Evolutionary conservation across 208 protist species (phyloP).

Genomic region (Strigomonas oncopelti): DNA sequence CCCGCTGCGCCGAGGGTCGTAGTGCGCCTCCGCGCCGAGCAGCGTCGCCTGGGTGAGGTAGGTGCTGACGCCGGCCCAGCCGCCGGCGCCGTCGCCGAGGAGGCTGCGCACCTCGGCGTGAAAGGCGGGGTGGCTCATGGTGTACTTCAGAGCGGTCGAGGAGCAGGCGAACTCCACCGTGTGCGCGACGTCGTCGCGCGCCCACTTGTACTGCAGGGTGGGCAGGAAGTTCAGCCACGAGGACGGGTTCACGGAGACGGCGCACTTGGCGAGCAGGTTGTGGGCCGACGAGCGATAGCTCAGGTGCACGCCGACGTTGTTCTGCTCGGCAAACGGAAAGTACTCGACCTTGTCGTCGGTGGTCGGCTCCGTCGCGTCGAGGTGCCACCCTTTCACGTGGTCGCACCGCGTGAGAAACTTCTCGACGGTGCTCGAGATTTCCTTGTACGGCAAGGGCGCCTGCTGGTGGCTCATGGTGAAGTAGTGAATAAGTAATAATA

Average conservation of each 20-base stretch:
- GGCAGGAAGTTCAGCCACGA: conserved; percentile 42
- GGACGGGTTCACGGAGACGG: conserved; percentile 19
- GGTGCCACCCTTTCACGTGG: conserved; percentile 28
- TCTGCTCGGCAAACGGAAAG: conserved; percentile 48
- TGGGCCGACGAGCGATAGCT: conserved; percentile 19
- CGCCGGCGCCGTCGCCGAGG: conserved; percentile 28
- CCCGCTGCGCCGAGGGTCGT: conserved; percentile 70
- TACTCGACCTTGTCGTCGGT: conserved; percentile 17
- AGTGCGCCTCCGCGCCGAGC: conserved; percentile 30
- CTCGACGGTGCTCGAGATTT: conserved; percentile 43
- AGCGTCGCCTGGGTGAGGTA: conserved; percentile 25
- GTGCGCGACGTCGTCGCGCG: conserved; percentile 8
- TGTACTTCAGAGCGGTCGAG: conserved; percentile 21
- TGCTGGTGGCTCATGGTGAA: conserved; percentile 14
- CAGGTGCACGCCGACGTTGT: conserved; percentile 33
- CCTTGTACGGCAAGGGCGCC: conserved; percentile 31
- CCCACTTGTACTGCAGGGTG: conserved; percentile 16
- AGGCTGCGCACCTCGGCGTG: conserved; percentile 21
- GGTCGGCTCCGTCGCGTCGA: conserved; percentile 38
- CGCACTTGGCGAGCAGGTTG: conserved; percentile 16
- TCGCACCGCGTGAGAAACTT: conserved; percentile 43
- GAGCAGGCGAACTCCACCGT: conserved; percentile 18
- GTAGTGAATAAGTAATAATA: conserved; percentile 11
- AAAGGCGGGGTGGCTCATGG: conserved; percentile 33
- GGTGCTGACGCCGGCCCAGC: conserved; percentile 41